Conservation (phyloP, 371 early-diverging fungal species). For the Rhizopus arrhizus region DNA sequence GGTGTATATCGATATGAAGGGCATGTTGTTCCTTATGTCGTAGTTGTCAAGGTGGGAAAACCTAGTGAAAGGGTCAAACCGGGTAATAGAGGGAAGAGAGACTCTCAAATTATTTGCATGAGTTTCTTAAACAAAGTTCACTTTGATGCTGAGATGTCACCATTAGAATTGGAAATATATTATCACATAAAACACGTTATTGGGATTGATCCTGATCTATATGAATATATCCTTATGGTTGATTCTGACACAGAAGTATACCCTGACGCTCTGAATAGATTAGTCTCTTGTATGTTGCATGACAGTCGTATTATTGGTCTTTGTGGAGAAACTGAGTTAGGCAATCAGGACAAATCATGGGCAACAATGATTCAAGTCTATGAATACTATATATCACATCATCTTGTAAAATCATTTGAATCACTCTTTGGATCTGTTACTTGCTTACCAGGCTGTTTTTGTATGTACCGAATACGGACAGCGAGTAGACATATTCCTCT, state of each 20-base stretch:
- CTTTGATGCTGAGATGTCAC: constrained; percentile 87
- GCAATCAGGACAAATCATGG: constrained; percentile 87
- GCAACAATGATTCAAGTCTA: constrained; percentile 99
- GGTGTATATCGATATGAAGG: constrained; percentile 93
- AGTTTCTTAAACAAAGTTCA: constrained; percentile 97
- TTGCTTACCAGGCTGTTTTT: constrained; percentile 97
- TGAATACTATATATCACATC: constrained; percentile 99
- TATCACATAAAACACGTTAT: constrained; percentile 92
- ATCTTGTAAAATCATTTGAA: constrained; percentile 98
- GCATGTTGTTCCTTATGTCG: constrained; percentile 91
- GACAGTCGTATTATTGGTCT: constrained; percentile 90
- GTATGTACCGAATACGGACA: constrained; percentile 91
- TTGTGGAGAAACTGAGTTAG: constrained; percentile 91
- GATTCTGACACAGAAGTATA: constrained; percentile 94
- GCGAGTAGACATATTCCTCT: constrained; percentile 86
- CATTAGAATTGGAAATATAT: constrained; percentile 93
- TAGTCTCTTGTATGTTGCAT: constrained; percentile 87
- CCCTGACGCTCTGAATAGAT: constrained; percentile 80
- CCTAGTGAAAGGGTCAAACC: constrained; percentile 79
- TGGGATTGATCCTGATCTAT: constrained; percentile 84
- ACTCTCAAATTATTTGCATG: constrained; percentile 99
- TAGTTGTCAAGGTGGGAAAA: constrained; percentile 93
- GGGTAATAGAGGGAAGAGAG: constrained; percentile 99
- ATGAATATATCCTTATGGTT: constrained; percentile 93
- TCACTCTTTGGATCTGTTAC: constrained; percentile 97